Conservation (phyloP, 2,329 filamentous ascomycete genomes). For the Neoascochyta sp. region DNA sequence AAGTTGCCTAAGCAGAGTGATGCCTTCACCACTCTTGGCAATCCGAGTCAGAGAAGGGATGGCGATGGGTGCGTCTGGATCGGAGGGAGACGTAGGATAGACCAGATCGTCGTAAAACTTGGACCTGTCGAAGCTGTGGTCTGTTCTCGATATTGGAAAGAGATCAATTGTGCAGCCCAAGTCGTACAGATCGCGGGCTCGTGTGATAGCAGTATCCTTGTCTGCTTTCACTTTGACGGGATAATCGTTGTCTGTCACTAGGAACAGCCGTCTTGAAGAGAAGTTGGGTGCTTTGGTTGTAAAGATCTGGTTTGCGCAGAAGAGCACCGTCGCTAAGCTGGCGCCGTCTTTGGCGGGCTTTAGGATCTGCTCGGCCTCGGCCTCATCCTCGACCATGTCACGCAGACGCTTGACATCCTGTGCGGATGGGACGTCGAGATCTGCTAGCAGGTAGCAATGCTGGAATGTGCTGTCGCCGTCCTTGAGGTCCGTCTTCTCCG, state of each 20-base stretch:
- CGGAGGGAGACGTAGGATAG: constrained; percentile 65
- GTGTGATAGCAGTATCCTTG: constrained; percentile 72
- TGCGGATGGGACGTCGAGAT: constrained; percentile 83
- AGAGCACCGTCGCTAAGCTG: constrained; percentile 84
- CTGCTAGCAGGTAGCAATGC: constrained; percentile 86
- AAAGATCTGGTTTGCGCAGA: constrained; percentile 94
- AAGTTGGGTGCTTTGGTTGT: constrained; percentile 94
- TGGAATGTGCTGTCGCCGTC: constrained; percentile 63
- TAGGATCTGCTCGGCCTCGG: constrained; percentile 66
- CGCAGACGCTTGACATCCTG: constrained; percentile 80
- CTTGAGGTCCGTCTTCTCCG: constrained; percentile 61
- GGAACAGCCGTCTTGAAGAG: constrained; percentile 84
- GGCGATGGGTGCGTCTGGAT: constrained; percentile 63
- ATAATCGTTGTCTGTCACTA: constrained; percentile 91
- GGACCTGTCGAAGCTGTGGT: constrained; percentile 70
- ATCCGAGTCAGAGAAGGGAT: constrained; percentile 55
- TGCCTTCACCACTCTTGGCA: constrained; percentile 67
- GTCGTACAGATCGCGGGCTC: constrained; percentile 93
- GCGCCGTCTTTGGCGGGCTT: constrained; percentile 65
- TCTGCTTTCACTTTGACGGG: constrained; percentile 69
- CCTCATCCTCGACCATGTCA: constrained; percentile 71
- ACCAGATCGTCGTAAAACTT: constrained; percentile 97
- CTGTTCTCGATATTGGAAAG: constrained; percentile 76
- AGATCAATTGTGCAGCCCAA: constrained; percentile 87
- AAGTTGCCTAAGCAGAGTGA: constrained; percentile 74